A percentile compares a stretch with the other conserved stretches of the same genome.
These are phyloP conservation scores for Prunus persica DNA, from an alignment of 306 rosid genomes.

Conservation along the genomic window Prunus_persica_NCBIv2 NC_034009.1:8783501-8784000, in stretches of 20 bases:
- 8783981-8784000: slow-evolving; percentile 57
- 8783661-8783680: too few species aligned
- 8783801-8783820: background rate
- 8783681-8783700: background rate
- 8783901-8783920: slow-evolving; percentile 27
- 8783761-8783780: too few species aligned
- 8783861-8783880: background rate
- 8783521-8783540: too few species aligned
- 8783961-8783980: slow-evolving; percentile 23
- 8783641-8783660: too few species aligned
- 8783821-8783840: background rate
- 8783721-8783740: slow-evolving; percentile 29
- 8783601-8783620: too few species aligned
- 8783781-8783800: too few species aligned
- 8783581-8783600: too few species aligned
- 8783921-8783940: background rate
- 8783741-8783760: background rate
- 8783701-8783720: slow-evolving; percentile 3
- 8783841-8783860: background rate
- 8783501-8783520: too few species aligned
- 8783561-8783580: too few species aligned
- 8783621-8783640: too few species aligned
- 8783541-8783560: too few species aligned
- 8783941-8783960: slow-evolving; percentile 5
- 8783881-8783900: slow-evolving; percentile 20